Conservation (phyloP, 2,329 filamentous ascomycete genomes). For the Trichoderma koningiopsis region DNA sequence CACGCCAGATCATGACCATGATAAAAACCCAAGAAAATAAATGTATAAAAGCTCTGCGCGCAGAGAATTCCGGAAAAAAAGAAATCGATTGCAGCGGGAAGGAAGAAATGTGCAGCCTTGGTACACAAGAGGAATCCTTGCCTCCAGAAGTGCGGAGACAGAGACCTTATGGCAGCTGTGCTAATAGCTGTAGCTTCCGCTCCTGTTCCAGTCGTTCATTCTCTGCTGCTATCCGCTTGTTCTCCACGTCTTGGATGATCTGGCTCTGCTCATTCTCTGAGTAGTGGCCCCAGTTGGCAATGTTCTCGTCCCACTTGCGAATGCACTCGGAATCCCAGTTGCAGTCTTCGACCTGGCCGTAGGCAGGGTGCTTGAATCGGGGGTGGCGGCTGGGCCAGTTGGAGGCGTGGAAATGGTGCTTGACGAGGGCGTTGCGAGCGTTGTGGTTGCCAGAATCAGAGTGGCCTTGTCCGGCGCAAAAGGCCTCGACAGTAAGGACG, state of each 20-base stretch:
- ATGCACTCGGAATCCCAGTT: constrained; percentile 71
- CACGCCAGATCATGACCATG: constrained; percentile 15
- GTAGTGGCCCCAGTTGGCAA: constrained; percentile 60
- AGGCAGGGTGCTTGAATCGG: constrained; percentile 67
- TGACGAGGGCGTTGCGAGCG: constrained; percentile 65
- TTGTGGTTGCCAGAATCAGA: constrained; percentile 73
- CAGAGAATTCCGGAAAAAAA: neutral
- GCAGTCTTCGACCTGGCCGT: constrained; percentile 70
- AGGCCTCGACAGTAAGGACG: constrained; percentile 70
- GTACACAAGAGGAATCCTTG: neutral
- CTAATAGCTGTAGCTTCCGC: constrained; percentile 17
- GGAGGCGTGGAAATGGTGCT: constrained; percentile 75
- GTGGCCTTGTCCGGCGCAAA: constrained; percentile 72
- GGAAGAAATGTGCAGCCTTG: neutral
- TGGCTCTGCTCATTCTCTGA: constrained; percentile 61
- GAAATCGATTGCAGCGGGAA: neutral
- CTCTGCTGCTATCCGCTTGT: neutral
- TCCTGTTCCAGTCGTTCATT: constrained; percentile 3
- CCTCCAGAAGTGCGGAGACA: neutral
- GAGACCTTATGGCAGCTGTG: neutral
- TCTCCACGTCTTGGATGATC: constrained; percentile 41
- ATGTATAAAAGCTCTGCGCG: neutral
- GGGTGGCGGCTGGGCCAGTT: constrained; percentile 70
- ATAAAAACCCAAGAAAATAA: neutral
- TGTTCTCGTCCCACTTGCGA: constrained; percentile 65